Evolutionary conservation across 139 green algal species (phyloP).

Genomic region (Coelastrella sp.): DNA sequence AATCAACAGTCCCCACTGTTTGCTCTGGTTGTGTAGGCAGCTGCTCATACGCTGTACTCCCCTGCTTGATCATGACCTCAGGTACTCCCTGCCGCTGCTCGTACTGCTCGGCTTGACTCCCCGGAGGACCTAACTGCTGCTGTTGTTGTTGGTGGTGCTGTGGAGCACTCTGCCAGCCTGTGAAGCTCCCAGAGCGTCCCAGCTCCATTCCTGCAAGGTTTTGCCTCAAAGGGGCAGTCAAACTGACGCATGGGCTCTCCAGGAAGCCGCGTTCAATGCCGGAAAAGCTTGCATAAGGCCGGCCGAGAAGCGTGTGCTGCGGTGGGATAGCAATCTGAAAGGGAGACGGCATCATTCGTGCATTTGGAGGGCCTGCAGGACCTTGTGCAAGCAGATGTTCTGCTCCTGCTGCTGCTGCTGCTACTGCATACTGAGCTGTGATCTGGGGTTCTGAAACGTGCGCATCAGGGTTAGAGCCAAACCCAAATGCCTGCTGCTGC

Average conservation of each 20-base stretch:
- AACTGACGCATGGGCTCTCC: not conserved
- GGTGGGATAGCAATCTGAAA: not conserved
- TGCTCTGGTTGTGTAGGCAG: not conserved
- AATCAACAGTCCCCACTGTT: too few species aligned
- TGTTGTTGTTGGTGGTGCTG: not conserved
- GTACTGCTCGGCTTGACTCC: not conserved
- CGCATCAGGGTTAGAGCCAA: too few species aligned
- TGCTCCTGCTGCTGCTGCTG: not conserved
- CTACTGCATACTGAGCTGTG: not conserved
- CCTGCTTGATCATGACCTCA: not conserved
- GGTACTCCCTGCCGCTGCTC: not conserved
- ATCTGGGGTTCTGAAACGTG: too few species aligned
- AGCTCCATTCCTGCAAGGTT: not conserved
- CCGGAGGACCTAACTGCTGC: not conserved
- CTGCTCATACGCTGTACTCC: not conserved
- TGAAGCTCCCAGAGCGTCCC: not conserved
- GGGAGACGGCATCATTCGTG: not conserved
- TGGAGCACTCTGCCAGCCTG: not conserved
- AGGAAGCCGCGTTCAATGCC: not conserved
- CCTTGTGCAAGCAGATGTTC: too few species aligned
- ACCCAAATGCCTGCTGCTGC: too few species aligned
- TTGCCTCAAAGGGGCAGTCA: not conserved
- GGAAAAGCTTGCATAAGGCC: not conserved
- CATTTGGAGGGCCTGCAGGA: not conserved
- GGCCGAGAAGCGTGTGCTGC: not conserved